Percentiles rank a stretch among this genome's conserved stretches.
Conservation (phyloP, 2,329 filamentous ascomycete species). For the Blastomyces emzantsi region DNA sequence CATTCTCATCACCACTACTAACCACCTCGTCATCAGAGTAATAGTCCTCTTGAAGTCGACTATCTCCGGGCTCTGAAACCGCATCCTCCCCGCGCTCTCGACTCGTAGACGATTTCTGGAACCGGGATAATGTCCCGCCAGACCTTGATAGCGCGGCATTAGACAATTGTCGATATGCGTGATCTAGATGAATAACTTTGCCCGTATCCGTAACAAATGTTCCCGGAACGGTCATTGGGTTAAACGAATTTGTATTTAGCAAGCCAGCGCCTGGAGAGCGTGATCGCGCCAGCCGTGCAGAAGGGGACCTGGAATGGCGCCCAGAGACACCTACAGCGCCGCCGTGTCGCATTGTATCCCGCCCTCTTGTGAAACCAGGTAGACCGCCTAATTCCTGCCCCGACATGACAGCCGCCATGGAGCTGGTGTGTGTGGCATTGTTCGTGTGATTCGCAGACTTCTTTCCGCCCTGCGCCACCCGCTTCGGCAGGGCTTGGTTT, state of each 20-base stretch:
- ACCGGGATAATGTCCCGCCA: conserved; percentile 52
- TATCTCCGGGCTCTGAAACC: conserved; percentile 40
- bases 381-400: conserved; percentile 31
- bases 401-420: conserved; percentile 42
- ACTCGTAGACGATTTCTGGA: conserved; percentile 45
- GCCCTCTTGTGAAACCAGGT: conserved; percentile 29
- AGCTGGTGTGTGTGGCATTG: conserved; percentile 25
- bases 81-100: conserved; percentile 28
- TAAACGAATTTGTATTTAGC: conserved; percentile 43
- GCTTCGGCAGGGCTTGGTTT: conserved; percentile 33
- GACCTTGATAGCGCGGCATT: conserved; percentile 60
- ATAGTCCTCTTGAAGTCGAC: conserved; percentile 60
- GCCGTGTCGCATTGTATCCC: conserved; percentile 32
- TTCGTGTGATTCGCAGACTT: conserved; percentile 15
- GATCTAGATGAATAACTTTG: conserved; percentile 56
- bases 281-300: conserved; percentile 24
- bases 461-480: conserved; percentile 37
- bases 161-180: conserved; percentile 60
- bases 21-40: conserved; percentile 58
- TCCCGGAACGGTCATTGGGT: conserved; percentile 32
- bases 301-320: conserved; percentile 29
- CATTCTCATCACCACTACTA: conserved; percentile 29
- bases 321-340: conserved; percentile 32
- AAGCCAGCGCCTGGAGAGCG: conserved; percentile 35
- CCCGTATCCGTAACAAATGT: conserved; percentile 52